Evolutionary conservation across 2,329 filamentous ascomycete species (phyloP), one percentile per base, ranked within the genome.

Genomic region (Xylaria sp.): DNA sequence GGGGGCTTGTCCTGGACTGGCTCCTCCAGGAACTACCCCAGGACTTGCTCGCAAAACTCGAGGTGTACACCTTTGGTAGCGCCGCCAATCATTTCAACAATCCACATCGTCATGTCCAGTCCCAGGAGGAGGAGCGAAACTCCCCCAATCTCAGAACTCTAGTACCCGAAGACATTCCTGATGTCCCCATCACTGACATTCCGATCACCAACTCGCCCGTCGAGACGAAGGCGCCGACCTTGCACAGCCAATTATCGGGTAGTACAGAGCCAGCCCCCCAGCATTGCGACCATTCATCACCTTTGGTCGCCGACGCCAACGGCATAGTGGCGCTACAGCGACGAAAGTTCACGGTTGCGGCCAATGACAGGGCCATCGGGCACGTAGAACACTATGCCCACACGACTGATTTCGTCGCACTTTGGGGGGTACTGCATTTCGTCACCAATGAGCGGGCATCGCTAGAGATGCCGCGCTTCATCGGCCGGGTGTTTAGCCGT

Each of bases 61-160:
- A 94, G 74, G 84, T 94, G 2, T 89, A 88, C 74, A 93, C 90
- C 0, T 94, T 94, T 72, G 91, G 90, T 27, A 90, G 86, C 59
- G 90, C 90, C 0, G 89, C 91, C 0, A 92, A 92, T 69, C 90
- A 93, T 73, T 93, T 92, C 79, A 93, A 93, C 74, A 92, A 92
- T 65, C 91, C 90, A 0, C 83, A 86, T 66, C 80, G 83, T 3
- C 82, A 84, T 60, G 68, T 78, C 10, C 69, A 75, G 1, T 81
- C 80, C 0, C 82, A 86, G 63, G 67, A 69, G 5, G 67, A 70
- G 4, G 74, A 77, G n/a, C 60, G 73, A n/a, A 68, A 69, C 3
- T 73, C 78, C 17, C 80, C 78, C 0, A 62, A 51, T 13, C 25
- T 43, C 10, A 54, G 72, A n/a, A 72, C 71, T 15, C 73, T 74